These are phyloP conservation scores for Schoenoplectus triqueter DNA, from an alignment of 202 grass and related monocot genomes.

Conservation along the genomic window DNA sequence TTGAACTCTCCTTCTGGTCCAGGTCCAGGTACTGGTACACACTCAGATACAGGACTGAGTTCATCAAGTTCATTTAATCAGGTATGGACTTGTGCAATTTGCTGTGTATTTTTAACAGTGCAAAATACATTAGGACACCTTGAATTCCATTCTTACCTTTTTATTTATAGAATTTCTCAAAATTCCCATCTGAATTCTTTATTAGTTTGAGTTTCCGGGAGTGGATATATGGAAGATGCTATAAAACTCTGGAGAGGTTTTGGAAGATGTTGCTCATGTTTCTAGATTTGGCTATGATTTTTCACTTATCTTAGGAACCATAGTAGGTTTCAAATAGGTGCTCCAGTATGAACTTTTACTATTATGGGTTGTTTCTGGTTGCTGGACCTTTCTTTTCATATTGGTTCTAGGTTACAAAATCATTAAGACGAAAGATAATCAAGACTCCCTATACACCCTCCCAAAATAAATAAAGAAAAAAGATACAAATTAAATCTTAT, in stretches of 20 bases:
- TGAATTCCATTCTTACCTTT: not conserved
- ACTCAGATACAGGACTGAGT: not conserved
- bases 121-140: not conserved
- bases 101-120: not conserved
- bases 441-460: not conserved
- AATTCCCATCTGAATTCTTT: not conserved
- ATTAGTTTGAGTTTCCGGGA: not conserved
- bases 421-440: too few species aligned
- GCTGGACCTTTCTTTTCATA: not conserved
- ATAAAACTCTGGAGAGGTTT: not conserved
- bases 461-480: slow-evolving; percentile 16
- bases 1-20: slow-evolving; percentile 2
- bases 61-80: slow-evolving; percentile 34
- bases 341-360: not conserved
- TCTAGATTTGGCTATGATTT: not conserved
- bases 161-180: not conserved
- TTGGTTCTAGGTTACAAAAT: not conserved
- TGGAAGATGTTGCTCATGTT: slow-evolving; percentile 7
- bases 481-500: not conserved
- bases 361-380: not conserved
- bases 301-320: not conserved
- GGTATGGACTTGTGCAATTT: not conserved
- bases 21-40: not conserved
- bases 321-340: not conserved
- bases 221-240: not conserved